phyloP scores from a whole-genome alignment of 352 stramenopile species.

The Globisporangium abappressorium region DNA sequence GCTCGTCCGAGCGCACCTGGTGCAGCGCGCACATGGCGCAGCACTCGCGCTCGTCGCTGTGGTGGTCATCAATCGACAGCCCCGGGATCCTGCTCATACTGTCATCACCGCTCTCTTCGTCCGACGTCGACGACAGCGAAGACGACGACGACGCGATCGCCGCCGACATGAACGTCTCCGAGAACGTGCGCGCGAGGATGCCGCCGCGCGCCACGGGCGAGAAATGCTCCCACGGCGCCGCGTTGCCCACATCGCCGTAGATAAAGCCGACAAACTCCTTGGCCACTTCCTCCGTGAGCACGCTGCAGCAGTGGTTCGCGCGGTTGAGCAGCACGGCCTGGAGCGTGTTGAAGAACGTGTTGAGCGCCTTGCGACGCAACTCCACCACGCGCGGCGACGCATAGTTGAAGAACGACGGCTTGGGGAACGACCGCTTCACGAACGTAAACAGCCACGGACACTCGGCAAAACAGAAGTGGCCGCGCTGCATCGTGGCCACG shows the following conservation, averaged over 20 bases:
- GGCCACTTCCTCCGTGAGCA: conserved; percentile 23
- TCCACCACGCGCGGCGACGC: conserved; percentile 29
- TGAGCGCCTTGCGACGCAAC: conserved; percentile 33
- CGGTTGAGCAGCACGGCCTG: conserved; percentile 29
- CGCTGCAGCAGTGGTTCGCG: conserved; percentile 30
- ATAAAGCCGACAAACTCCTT: conserved; percentile 31
- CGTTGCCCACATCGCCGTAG: conserved; percentile 13
- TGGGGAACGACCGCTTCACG: conserved; percentile 43
- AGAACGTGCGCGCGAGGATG: conserved; percentile 10
- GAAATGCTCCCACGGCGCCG: conserved; percentile 10
- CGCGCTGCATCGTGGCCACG: conserved; percentile 24
- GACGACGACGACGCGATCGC: neutral
- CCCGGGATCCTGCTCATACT: neutral
- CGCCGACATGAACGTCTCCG: conserved; percentile 10
- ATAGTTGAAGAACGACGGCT: conserved; percentile 27
- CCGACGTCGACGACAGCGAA: conserved; percentile 7
- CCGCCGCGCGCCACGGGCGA: conserved; percentile 9
- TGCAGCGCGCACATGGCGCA: conserved; percentile 14
- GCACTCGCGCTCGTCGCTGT: conserved; percentile 8
- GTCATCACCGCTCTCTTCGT: conserved; percentile 1
- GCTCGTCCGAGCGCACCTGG: conserved; percentile 10
- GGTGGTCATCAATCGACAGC: neutral
- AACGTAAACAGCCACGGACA: conserved; percentile 50
- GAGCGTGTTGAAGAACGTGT: conserved; percentile 35
- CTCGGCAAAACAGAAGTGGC: conserved; percentile 48